A percentile compares a stretch with the other conserved stretches of the same genome.
Conservation (phyloP, 129 eudicot genomes). For the Centrapalus pauciflorus region DNA sequence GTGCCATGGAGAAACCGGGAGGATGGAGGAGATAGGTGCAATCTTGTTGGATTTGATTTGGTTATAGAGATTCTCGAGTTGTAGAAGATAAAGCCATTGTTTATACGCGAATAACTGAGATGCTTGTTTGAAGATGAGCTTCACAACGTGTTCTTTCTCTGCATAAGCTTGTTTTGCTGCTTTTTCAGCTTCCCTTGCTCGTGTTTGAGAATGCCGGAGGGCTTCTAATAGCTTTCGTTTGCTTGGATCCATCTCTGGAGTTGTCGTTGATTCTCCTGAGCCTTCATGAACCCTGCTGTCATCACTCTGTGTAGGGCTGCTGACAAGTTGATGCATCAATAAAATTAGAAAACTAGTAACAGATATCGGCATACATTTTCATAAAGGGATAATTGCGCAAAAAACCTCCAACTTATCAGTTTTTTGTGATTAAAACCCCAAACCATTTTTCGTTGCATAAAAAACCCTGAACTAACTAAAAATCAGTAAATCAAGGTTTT, state of each 20-base stretch:
- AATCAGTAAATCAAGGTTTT: too few species aligned
- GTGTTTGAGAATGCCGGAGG: conserved; percentile 85
- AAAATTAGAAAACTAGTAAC: neutral
- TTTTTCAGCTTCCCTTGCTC: conserved; percentile 92
- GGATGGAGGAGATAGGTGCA: conserved; percentile 21
- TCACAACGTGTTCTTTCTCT: conserved; percentile 74
- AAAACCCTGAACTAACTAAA: too few species aligned
- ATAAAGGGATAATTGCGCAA: too few species aligned
- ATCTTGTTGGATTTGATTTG: conserved; percentile 44
- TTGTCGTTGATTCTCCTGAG: neutral
- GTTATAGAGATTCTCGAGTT: conserved; percentile 63
- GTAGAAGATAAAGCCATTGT: conserved; percentile 86
- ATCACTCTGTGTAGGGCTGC: conserved; percentile 14
- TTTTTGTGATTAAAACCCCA: too few species aligned
- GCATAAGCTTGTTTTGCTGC: conserved; percentile 78
- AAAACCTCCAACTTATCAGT: too few species aligned
- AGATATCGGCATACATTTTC: neutral
- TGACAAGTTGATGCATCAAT: neutral
- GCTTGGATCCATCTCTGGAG: conserved; percentile 37
- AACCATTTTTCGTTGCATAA: too few species aligned
- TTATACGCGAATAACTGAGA: conserved; percentile 78
- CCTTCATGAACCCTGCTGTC: conserved; percentile 26
- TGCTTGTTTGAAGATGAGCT: conserved; percentile 80
- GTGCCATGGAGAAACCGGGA: conserved; percentile 51
- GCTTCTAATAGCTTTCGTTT: conserved; percentile 80